Conservation (phyloP, 805 yeast species). For the Candida hungchunana region DNA sequence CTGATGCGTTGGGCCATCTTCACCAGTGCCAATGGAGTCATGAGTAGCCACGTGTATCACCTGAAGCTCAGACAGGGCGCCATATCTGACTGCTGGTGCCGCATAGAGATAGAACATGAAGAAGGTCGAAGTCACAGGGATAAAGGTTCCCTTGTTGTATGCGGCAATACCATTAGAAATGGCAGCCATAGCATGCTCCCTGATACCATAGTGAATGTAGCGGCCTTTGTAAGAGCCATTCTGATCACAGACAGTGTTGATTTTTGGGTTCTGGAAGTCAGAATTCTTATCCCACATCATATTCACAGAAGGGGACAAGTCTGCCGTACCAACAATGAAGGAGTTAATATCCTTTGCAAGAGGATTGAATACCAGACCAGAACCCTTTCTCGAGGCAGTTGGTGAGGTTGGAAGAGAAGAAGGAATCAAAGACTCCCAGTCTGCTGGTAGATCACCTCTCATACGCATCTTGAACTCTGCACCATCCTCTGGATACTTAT, state of each 20-base stretch:
- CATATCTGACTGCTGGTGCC: constrained; percentile 80
- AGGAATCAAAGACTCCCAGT: constrained; percentile 78
- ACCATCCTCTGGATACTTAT: constrained; percentile 71
- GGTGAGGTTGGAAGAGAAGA: constrained; percentile 64
- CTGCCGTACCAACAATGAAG: constrained; percentile 13
- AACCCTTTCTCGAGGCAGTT: constrained; percentile 89
- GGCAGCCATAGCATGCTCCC: constrained; percentile 99
- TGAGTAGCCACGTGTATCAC: constrained; percentile 85
- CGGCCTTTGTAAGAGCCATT: constrained; percentile 72
- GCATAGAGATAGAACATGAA: constrained; percentile 85
- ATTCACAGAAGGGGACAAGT: constrained; percentile 11
- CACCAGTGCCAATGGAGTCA: constrained; percentile 86
- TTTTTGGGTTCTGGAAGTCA: constrained; percentile 84
- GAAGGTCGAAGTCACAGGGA: constrained; percentile 96
- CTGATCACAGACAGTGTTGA: constrained; percentile 65
- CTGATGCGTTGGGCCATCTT: constrained; percentile 91
- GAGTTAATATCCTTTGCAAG: constrained; percentile 7
- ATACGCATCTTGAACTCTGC: constrained; percentile 77
- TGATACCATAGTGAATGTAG: constrained; percentile 94
- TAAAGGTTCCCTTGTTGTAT: constrained; percentile 69
- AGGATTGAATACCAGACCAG: constrained; percentile 62
- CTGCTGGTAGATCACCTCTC: constrained; percentile 69
- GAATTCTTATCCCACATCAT: constrained; percentile 44
- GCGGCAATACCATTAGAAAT: constrained; percentile 96
- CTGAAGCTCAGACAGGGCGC: constrained; percentile 79